Conservation (phyloP, 306 rosid genomes). For the Sophora flavescens region DNA sequence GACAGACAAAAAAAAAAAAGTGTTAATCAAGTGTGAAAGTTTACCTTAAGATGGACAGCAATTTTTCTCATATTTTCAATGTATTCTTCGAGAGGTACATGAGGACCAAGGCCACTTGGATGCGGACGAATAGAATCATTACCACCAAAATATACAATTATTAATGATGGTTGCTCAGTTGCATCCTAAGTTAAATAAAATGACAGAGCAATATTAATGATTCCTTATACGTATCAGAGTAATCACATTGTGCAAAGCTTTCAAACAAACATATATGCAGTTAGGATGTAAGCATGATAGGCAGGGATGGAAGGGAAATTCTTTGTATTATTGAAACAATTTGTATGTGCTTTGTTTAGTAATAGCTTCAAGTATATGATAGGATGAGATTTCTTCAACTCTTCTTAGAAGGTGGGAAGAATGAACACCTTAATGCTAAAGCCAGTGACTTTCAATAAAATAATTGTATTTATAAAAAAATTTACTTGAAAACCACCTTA, state of each 20-base stretch:
- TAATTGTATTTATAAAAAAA: too few species aligned
- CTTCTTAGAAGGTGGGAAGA: too few species aligned
- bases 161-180: conserved; percentile 60
- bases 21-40: neutral
- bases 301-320: too few species aligned
- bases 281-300: too few species aligned
- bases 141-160: conserved; percentile 77
- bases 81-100: conserved; percentile 70
- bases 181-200: conserved; percentile 49
- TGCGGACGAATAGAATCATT: conserved; percentile 60
- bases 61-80: conserved; percentile 70
- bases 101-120: conserved; percentile 55
- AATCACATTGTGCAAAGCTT: neutral
- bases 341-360: too few species aligned
- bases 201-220: neutral
- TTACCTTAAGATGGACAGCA: conserved; percentile 60
- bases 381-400: too few species aligned
- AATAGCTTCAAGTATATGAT: too few species aligned
- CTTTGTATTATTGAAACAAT: too few species aligned
- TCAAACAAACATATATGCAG: neutral
- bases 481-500: too few species aligned
- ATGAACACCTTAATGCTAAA: too few species aligned
- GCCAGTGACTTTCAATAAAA: too few species aligned
- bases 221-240: neutral
- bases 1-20: neutral